phyloP scores from a whole-genome alignment of 192 early-diverging fungal genomes.

The Neocallimastix lanati region DNA sequence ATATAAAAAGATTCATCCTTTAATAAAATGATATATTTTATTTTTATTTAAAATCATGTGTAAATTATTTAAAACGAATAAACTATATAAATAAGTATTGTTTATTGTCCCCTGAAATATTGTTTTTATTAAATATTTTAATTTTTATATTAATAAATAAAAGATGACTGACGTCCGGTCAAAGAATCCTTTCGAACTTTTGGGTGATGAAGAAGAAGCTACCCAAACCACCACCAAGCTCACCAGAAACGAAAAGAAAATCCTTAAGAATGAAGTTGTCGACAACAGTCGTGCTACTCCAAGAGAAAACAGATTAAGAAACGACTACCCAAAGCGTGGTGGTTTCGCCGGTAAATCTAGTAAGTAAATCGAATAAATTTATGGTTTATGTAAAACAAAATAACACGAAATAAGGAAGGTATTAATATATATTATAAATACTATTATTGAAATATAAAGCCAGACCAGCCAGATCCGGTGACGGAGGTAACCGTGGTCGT shows the following conservation, averaged over 20 bases:
- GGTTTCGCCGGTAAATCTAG: conserved; percentile 5
- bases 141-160: no score
- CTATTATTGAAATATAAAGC: neutral
- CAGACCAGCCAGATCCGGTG: conserved; percentile 9
- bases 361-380: no score
- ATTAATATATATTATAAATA: no score
- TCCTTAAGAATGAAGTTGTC: conserved; percentile 2
- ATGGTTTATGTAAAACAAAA: no score
- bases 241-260: conserved; percentile 16
- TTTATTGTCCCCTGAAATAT: no score
- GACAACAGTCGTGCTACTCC: conserved; percentile 1
- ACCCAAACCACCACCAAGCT: conserved; percentile 13
- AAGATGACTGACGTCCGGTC: conserved; percentile 10
- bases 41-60: no score
- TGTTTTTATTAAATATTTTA: no score
- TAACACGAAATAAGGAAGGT: no score
- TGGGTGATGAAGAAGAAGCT: conserved; percentile 35
- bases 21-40: no score
- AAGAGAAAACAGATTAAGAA: conserved; percentile 11
- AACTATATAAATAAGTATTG: no score
- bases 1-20: no score
- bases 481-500: conserved; percentile 12
- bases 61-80: no score
- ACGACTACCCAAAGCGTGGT: conserved; percentile 12
- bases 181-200: conserved; percentile 48